Base-by-base conservation (phyloP, 495 filamentous ascomycete genomes). In the Penicillium soppii region DNA sequence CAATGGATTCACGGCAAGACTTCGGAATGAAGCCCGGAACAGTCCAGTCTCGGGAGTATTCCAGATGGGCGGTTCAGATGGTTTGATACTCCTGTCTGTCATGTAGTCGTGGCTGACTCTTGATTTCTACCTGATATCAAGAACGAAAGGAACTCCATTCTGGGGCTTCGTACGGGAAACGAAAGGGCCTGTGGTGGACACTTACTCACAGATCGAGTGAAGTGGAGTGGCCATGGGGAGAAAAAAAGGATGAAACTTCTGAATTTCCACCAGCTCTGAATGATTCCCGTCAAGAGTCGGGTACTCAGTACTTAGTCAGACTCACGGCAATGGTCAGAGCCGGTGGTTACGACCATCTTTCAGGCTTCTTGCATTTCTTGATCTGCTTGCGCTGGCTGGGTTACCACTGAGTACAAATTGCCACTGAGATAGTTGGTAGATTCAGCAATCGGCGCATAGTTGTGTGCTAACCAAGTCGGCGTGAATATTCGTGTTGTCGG, bases 391-490 rank as follows among this genome's bases (percentile, higher is more conserved):
- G 45, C 29, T 19, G 12, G 6, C 30, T 32, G 5, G 16, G 2
- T 29, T 2, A 19, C 10, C n/a, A 30, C 7, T 38, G 26, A 32
- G 5, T 42, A n/a, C 21, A 33, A 25, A 1, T 29, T 50, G 32
- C 58, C 61, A 42, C 27, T 48, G 6, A 65, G 56, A 7, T 40
- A 33, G 7, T 47, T 58, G 17, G 59, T 51, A 8, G 38, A 19
- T 44, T 58, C 53, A 8, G 67, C 63, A 8, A 62, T 42, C 9
- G 49, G 30, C 12, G 68, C 62, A 27, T 65, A 59, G 12, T 57
- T 56, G 15, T 44, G 32, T 29, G 70, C 67, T 17, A 67, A 63
- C 10, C 44, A 41, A 7, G 72, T 76, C 4, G 57, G 51, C 4
- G 59, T 54, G 42, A 76, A 76, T 15, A 29, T 57, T 4, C 41